Percentiles rank a stretch among this genome's conserved stretches.
These are phyloP conservation scores for Rhizopus delemar DNA, from an alignment of 371 early-diverging fungal genomes.

Conservation along the genomic window DNA sequence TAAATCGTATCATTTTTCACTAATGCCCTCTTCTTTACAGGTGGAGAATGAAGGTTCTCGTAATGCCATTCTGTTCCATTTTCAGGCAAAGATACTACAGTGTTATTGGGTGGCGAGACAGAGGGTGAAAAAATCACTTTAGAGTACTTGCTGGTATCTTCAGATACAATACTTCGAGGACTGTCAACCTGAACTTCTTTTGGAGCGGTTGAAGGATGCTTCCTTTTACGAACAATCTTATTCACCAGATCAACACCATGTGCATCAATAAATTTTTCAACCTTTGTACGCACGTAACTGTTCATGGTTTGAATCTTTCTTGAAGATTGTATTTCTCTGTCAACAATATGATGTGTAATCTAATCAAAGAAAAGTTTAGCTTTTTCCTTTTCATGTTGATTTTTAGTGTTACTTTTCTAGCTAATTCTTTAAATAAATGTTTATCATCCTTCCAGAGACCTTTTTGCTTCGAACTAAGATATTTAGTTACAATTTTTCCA, in stretches of 20 bases:
- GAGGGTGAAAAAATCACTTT: slow-evolving; percentile 1
- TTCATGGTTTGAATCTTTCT: slow-evolving; percentile 42
- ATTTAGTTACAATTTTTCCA: slow-evolving; percentile 46
- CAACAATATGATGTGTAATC: slow-evolving; percentile 54
- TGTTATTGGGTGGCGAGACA: background rate
- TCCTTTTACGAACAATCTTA: slow-evolving; percentile 22
- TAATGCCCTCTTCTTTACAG: background rate
- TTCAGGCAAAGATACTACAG: background rate
- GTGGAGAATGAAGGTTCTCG: background rate
- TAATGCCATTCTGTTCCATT: background rate
- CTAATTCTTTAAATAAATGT: slow-evolving; percentile 51
- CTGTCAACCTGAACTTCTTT: slow-evolving; percentile 7
- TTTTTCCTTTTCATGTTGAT: background rate
- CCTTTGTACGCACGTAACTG: slow-evolving; percentile 30
- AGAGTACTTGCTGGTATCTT: slow-evolving; percentile 10
- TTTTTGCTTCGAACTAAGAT: slow-evolving; percentile 39
- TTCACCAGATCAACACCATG: slow-evolving; percentile 38
- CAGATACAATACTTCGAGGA: slow-evolving; percentile 17
- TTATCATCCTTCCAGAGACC: slow-evolving; percentile 48
- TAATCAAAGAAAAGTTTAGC: slow-evolving; percentile 2
- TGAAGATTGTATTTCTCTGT: slow-evolving; percentile 39
- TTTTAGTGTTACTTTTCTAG: slow-evolving; percentile 39
- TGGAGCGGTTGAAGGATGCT: background rate
- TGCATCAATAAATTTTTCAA: slow-evolving; percentile 49
- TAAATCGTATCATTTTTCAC: background rate